These are phyloP conservation scores for Tricholoma furcatifolium DNA, from an alignment of 768 basidiomycete species.

Conservation along the genomic window DNA sequence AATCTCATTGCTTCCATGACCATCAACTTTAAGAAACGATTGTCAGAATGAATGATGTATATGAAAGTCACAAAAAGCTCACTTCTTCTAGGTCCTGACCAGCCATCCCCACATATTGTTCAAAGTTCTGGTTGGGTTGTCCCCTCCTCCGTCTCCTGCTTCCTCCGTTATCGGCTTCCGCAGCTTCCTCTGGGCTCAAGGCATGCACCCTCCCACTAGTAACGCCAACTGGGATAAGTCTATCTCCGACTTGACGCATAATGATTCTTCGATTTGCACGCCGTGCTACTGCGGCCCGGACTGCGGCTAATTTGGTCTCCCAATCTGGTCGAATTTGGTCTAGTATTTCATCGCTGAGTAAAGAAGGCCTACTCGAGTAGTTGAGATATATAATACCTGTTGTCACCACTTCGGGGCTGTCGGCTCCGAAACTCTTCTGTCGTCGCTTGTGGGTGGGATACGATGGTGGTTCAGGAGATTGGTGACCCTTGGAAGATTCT, in stretches of 20 bases:
- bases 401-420: constrained; percentile 88
- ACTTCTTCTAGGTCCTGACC: constrained; percentile 96
- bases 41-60: constrained; percentile 1
- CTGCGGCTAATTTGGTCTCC: constrained; percentile 93
- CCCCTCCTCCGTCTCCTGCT: constrained; percentile 62
- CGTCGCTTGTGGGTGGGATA: constrained; percentile 64
- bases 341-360: constrained; percentile 28
- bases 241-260: constrained; percentile 97
- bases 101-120: constrained; percentile 70
- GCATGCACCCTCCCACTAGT: constrained; percentile 84
- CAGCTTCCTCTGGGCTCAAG: constrained; percentile 59
- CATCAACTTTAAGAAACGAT: constrained; percentile 67
- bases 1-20: constrained; percentile 99
- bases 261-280: constrained; percentile 95
- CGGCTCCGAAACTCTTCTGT: constrained; percentile 85
- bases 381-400: constrained; percentile 53
- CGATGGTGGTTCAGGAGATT: constrained; percentile 34
- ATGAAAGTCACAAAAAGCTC: constrained; percentile 23
- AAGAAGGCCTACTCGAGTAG: constrained; percentile 1
- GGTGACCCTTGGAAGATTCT: constrained; percentile 51
- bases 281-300: constrained; percentile 93
- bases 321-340: constrained; percentile 98
- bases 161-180: constrained; percentile 33
- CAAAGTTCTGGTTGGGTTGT: constrained; percentile 54
- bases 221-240: constrained; percentile 95